Percentiles rank a stretch among this genome's conserved stretches.
Conservation (phyloP, 352 stramenopile species). For the Pythium pyrilobum region DNA sequence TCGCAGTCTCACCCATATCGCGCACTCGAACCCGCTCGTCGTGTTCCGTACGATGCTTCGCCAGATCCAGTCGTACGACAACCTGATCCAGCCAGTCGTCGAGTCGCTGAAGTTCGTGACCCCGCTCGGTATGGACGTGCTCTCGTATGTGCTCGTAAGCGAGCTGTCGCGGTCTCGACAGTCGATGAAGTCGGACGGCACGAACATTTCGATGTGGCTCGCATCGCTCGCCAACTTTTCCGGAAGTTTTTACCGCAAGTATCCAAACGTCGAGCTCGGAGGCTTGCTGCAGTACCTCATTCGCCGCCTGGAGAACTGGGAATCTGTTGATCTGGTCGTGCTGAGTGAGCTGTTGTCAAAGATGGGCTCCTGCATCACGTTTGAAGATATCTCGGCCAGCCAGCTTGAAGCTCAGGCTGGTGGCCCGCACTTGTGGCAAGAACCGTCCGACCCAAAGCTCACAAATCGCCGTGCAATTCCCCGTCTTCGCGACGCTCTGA, state of each 20-base stretch:
- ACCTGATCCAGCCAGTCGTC: slow-evolving; percentile 95
- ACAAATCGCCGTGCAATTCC: slow-evolving; percentile 82
- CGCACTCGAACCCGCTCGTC: slow-evolving; percentile 92
- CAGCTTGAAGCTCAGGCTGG: slow-evolving; percentile 82
- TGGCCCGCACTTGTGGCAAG: slow-evolving; percentile 72
- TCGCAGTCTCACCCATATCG: slow-evolving; percentile 79
- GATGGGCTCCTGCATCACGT: slow-evolving; percentile 83
- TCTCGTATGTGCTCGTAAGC: slow-evolving; percentile 91
- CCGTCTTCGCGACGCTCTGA: slow-evolving; percentile 71
- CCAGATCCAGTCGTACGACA: slow-evolving; percentile 97
- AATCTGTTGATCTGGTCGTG: slow-evolving; percentile 81
- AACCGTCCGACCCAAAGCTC: slow-evolving; percentile 72
- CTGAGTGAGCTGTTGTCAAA: slow-evolving; percentile 86
- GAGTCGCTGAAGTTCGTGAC: slow-evolving; percentile 95
- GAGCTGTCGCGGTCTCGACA: slow-evolving; percentile 83
- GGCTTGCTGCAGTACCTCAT: slow-evolving; percentile 91
- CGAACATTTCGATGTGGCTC: slow-evolving; percentile 93
- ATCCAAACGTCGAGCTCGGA: slow-evolving; percentile 89
- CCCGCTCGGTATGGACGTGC: slow-evolving; percentile 90
- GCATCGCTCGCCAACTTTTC: slow-evolving; percentile 92
- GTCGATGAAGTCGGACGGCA: slow-evolving; percentile 84
- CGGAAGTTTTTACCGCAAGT: slow-evolving; percentile 93
- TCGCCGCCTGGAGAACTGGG: slow-evolving; percentile 78
- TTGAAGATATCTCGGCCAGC: slow-evolving; percentile 81
- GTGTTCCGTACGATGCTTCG: slow-evolving; percentile 93